Evolutionary conservation across 1,139 yeast species (phyloP), one percentile per base, ranked within the genome.

Genomic region (Geotrichum cucujoidarum): DNA sequence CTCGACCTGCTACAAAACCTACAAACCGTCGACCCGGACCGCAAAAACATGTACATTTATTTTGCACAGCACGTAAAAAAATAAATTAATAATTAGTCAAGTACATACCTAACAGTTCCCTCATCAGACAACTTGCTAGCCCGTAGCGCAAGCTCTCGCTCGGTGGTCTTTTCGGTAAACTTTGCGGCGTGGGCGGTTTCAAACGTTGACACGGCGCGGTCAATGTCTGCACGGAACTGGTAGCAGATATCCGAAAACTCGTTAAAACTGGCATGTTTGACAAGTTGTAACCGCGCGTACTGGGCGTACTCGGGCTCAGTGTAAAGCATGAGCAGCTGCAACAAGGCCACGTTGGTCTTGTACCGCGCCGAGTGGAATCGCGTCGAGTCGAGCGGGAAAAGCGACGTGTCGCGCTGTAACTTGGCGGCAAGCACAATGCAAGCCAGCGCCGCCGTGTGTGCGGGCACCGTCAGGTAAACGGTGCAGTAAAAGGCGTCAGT

Each of bases 381-480:
- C 22, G 52, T 55, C 13, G 60, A 57, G 46, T 60, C 59, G 13
- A 62, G 47, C 6, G 63, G 62, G 45, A 55, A 55, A 6, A 62
- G 53, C n/a, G 51, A 50, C 3, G 53, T 53, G 27, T 57, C 57
- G 37, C 45, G 47, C 18, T 16, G 41, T 21, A 77, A 56, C 45
- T 75, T 74, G 11, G 70, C 66, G 3, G 85, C 78, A 32, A 81
- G 60, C 37, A 71, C 69, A 24, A 82, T 66, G 27, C 81, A 76
- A 1, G 90, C 87, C 49, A 88, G 64, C 0, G 97, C 94, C 40
- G 84, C 78, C 35, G 85, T 76, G 62, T 89, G 95, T 1, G 90
- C 83, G 0, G 97, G 95, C 14, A 79, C 74, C 60, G 79, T 81
- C 34, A 92, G 66, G 16, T 81, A 77, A 17, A 84, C 72, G 33